phyloP scores from a whole-genome alignment of 169 alveolate genomes.

The Plasmodium adleri region DNA sequence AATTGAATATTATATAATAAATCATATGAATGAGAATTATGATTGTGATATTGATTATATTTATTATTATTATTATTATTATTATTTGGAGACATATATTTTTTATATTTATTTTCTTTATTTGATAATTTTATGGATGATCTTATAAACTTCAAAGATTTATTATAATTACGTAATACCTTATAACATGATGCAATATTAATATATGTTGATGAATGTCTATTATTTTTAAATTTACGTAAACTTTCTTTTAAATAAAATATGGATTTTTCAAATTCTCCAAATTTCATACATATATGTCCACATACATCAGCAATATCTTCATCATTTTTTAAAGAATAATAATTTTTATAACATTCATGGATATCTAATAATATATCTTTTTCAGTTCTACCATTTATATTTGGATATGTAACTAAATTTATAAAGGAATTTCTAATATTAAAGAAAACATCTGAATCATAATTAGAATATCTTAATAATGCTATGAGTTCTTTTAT shows the following conservation, averaged over 20 bases:
- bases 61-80: too few relatives aligned
- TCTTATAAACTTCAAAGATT: conserved; percentile 48
- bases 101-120: conserved; percentile 19
- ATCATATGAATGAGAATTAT: conserved; percentile 37
- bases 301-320: conserved; percentile 85
- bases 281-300: conserved; percentile 85
- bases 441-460: conserved; percentile 82
- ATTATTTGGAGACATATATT: neutral
- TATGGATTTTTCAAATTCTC: conserved; percentile 79
- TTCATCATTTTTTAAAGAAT: conserved; percentile 81
- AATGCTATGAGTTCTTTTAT: conserved; percentile 80
- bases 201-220: conserved; percentile 74
- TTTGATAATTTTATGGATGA: conserved; percentile 56
- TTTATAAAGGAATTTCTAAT: conserved; percentile 73
- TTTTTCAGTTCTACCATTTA: conserved; percentile 83
- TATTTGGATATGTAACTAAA: conserved; percentile 78
- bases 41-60: conserved; percentile 6
- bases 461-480: conserved; percentile 83
- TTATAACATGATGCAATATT: conserved; percentile 75
- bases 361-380: conserved; percentile 80
- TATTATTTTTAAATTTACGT: conserved; percentile 38
- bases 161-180: conserved; percentile 45
- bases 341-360: conserved; percentile 80
- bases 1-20: conserved; percentile 64
- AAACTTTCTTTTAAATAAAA: conserved; percentile 80